These are phyloP conservation scores for Acanthamoeba royreba DNA, from an alignment of 208 protist species.

Conservation along the genomic window DNA sequence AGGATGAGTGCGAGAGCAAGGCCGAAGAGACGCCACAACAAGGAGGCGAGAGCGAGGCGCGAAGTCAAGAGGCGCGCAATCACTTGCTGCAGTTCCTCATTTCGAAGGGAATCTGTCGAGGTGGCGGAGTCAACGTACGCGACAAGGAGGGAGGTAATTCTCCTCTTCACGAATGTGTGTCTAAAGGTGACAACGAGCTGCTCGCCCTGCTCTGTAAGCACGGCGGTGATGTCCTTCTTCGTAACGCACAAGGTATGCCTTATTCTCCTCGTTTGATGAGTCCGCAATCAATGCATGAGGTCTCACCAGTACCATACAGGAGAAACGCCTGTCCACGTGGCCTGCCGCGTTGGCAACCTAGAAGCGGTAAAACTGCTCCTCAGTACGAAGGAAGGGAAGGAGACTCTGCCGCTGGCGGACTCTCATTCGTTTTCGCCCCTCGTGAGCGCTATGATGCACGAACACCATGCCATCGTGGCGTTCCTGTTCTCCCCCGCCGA, in stretches of 20 bases:
- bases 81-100: background rate
- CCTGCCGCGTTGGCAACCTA: background rate
- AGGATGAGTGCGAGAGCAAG: background rate
- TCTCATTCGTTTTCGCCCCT: background rate
- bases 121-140: background rate
- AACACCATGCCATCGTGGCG: background rate
- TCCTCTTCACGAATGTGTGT: background rate
- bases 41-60: background rate
- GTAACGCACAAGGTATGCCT: background rate
- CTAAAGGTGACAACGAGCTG: background rate
- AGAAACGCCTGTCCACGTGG: background rate
- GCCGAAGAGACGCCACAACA: too few species aligned
- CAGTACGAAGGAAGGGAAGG: background rate
- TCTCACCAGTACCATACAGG: too few species aligned
- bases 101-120: background rate
- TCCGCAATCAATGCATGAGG: background rate
- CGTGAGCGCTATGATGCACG: background rate
- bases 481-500: background rate
- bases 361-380: background rate
- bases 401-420: background rate
- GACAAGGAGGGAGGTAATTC: background rate
- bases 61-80: background rate
- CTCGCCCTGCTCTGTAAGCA: background rate
- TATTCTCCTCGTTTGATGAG: too few species aligned
- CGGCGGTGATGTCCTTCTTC: background rate